These are phyloP conservation scores for Populus nigra DNA, from an alignment of 345 rosid genomes.

Conservation along the genomic window DNA sequence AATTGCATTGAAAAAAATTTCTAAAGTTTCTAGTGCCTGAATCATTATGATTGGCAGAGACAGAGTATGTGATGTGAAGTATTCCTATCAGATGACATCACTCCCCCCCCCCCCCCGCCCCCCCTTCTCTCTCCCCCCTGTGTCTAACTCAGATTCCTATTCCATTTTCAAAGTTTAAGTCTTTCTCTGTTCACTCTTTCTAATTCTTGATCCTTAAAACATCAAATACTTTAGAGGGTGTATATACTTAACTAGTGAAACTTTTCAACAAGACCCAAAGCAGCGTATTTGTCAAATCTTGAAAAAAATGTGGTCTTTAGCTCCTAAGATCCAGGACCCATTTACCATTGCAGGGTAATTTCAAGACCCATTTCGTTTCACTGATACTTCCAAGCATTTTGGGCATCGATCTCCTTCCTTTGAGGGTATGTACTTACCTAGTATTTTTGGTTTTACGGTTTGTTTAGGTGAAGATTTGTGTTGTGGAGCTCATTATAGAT, in stretches of 20 bases:
- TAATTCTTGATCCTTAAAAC: background rate
- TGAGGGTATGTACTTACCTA: background rate
- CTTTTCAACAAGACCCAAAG: background rate
- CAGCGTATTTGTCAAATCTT: background rate
- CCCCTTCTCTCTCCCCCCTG: background rate
- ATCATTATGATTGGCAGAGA: too few relatives aligned
- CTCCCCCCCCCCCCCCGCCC: too few relatives aligned
- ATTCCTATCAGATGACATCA: too few relatives aligned
- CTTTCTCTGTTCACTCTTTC: background rate
- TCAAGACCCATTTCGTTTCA: conserved; percentile 13
- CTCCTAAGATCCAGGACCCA: conserved; percentile 22
- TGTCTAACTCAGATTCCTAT: background rate
- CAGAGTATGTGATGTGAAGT: too few relatives aligned
- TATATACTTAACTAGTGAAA: background rate
- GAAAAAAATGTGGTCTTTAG: background rate
- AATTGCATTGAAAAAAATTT: too few relatives aligned
- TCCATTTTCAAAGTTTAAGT: background rate
- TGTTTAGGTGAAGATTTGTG: conserved; percentile 4
- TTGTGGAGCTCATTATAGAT: background rate
- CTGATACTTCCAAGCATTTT: conserved; percentile 6
- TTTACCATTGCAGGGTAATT: conserved; percentile 20
- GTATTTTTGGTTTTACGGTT: conserved; percentile 1
- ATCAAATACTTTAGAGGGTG: background rate
- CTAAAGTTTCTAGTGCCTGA: too few relatives aligned
- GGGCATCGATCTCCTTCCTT: background rate